Conservation (phyloP, 345 rosid species). For the Rhizophora mangle region DNA sequence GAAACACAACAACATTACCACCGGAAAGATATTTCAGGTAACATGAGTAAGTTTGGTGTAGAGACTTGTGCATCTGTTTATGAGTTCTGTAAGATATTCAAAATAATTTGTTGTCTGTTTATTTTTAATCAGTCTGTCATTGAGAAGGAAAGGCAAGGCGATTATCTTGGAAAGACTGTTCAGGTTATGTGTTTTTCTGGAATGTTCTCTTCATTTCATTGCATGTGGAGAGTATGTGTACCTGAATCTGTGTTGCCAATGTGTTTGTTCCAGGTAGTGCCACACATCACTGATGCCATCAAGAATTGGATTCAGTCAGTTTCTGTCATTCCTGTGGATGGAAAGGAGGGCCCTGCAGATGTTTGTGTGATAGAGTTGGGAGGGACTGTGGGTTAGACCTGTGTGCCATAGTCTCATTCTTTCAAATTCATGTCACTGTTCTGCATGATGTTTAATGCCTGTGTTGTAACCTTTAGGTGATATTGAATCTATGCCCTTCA, state of each 20-base stretch:
- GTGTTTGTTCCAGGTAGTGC: constrained; percentile 26
- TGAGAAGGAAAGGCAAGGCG: constrained; percentile 35
- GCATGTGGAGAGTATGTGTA: neutral
- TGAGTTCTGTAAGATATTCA: constrained; percentile 12
- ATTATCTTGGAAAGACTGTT: constrained; percentile 40
- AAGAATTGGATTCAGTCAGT: constrained; percentile 32
- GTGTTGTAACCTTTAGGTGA: constrained; percentile 20
- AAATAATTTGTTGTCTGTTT: neutral
- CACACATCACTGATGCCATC: constrained; percentile 38
- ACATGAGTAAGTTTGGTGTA: constrained; percentile 17
- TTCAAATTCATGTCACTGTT: neutral
- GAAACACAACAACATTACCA: constrained; percentile 85
- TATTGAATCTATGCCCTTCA: constrained; percentile 37
- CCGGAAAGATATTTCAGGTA: constrained; percentile 98
- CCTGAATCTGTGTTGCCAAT: neutral
- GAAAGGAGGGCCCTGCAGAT: constrained; percentile 31
- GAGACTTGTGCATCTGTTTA: neutral
- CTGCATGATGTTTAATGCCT: neutral
- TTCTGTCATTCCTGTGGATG: constrained; percentile 29
- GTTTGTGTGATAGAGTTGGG: constrained; percentile 38
- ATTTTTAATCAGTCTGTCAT: constrained; percentile 27
- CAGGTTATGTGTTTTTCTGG: constrained; percentile 22
- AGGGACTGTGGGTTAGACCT: constrained; percentile 41
- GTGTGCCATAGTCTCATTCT: neutral
- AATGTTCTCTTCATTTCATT: neutral